phyloP scores from a whole-genome alignment of 305 asterid genomes.

The Solanum chacoense region DNA sequence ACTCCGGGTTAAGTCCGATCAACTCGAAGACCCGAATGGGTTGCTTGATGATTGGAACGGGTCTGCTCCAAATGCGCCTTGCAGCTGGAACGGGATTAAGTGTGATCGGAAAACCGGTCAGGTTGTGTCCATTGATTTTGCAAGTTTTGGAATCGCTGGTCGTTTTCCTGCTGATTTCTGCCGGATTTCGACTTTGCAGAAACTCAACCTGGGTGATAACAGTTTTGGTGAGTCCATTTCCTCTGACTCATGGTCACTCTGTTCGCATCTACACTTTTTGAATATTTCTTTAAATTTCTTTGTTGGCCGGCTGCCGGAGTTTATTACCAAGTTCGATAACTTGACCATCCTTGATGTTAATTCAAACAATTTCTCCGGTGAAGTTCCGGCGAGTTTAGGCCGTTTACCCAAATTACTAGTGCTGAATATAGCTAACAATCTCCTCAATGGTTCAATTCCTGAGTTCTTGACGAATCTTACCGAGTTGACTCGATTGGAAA shows the following conservation, averaged over 20 bases:
- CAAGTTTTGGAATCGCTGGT: constrained; percentile 34
- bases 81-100: constrained; percentile 69
- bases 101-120: constrained; percentile 24
- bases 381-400: constrained; percentile 49
- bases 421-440: constrained; percentile 34
- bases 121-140: constrained; percentile 47
- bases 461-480: constrained; percentile 52
- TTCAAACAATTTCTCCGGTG: constrained; percentile 57
- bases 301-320: constrained; percentile 55
- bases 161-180: constrained; percentile 73
- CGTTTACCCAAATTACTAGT: constrained; percentile 31
- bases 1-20: constrained; percentile 40
- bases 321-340: constrained; percentile 28
- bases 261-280: constrained; percentile 49
- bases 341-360: constrained; percentile 47
- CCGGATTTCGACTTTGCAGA: constrained; percentile 47
- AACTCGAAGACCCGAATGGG: constrained; percentile 36
- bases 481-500: constrained; percentile 39
- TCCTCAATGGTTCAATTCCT: constrained; percentile 66
- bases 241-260: constrained; percentile 35
- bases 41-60: constrained; percentile 42
- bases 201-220: constrained; percentile 41
- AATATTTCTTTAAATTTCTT: constrained; percentile 45
- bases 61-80: constrained; percentile 42
- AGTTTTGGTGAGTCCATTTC: constrained; percentile 31